Conservation (phyloP, 2,329 filamentous ascomycete species). For the Fusarium marasasianum region DNA sequence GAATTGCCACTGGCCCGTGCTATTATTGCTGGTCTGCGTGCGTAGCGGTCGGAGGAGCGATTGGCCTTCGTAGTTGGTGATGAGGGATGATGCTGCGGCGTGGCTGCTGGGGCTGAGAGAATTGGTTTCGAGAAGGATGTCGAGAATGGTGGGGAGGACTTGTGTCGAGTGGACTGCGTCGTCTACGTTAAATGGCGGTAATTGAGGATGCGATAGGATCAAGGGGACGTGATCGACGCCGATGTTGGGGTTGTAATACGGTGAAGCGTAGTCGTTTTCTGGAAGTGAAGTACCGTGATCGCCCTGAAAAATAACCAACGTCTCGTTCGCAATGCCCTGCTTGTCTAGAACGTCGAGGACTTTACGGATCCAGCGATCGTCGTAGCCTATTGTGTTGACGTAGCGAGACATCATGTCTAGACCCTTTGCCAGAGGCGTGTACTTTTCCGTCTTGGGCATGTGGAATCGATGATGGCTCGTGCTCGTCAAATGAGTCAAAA, state of each 20-base stretch:
- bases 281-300: constrained; percentile 48
- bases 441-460: constrained; percentile 42
- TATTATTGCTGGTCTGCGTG: constrained; percentile 11
- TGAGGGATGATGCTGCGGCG: constrained; percentile 37
- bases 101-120: constrained; percentile 39
- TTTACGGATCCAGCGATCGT: constrained; percentile 46
- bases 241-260: constrained; percentile 48
- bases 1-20: constrained; percentile 47
- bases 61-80: constrained; percentile 47
- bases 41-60: constrained; percentile 43
- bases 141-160: constrained; percentile 47
- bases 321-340: constrained; percentile 47
- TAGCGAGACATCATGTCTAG: constrained; percentile 47
- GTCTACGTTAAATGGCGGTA: constrained; percentile 43
- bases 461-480: constrained; percentile 49
- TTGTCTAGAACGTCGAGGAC: constrained; percentile 45
- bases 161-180: constrained; percentile 45
- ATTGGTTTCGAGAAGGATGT: constrained; percentile 45
- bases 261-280: constrained; percentile 44
- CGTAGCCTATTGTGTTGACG: constrained; percentile 46
- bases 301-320: constrained; percentile 46
- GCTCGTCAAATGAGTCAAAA: constrained; percentile 49
- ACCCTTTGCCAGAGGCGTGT: constrained; percentile 41
- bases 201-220: constrained; percentile 45
- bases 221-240: constrained; percentile 46